These are phyloP conservation scores for Basidiobolus heterosporus DNA, from an alignment of 371 early-diverging fungal species.

Conservation along the genomic window DNA sequence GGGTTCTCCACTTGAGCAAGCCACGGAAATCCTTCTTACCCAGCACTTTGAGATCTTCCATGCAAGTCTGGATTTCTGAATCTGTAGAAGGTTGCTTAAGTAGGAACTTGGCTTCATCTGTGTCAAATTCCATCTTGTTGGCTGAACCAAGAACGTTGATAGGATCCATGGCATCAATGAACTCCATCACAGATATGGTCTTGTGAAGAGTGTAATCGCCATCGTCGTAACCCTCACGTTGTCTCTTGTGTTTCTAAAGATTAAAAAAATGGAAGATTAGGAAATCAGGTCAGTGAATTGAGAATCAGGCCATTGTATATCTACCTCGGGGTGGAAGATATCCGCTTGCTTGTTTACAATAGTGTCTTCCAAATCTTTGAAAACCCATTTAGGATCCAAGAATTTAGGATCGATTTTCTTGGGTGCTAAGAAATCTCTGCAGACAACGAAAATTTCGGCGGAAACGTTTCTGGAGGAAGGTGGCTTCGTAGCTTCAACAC, in stretches of 20 bases:
- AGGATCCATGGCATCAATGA: constrained; percentile 61
- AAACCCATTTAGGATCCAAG: constrained; percentile 88
- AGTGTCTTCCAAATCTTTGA: constrained; percentile 62
- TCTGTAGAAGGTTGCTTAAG: constrained; percentile 52
- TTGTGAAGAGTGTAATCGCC: constrained; percentile 76
- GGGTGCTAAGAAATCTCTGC: constrained; percentile 85
- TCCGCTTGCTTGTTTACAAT: constrained; percentile 27
- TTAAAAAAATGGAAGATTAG: neutral
- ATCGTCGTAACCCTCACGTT: constrained; percentile 93
- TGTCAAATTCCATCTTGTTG: constrained; percentile 54
- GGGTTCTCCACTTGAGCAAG: constrained; percentile 75
- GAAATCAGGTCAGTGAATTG: too few species aligned
- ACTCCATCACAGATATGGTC: constrained; percentile 50
- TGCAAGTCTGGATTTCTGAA: constrained; percentile 57
- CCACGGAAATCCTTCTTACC: constrained; percentile 82
- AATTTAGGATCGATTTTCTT: constrained; percentile 90
- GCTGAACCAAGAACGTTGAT: constrained; percentile 52
- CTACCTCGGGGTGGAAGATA: constrained; percentile 60
- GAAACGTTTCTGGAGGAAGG: constrained; percentile 94
- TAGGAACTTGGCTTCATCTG: constrained; percentile 37
- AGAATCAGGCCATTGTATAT: constrained; percentile 1
- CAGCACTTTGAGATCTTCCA: constrained; percentile 79
- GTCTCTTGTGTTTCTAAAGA: constrained; percentile 53
- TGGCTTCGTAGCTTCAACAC: constrained; percentile 99
- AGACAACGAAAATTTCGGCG: constrained; percentile 99